phyloP scores from a whole-genome alignment of 345 rosid species.

The Raphanus sativus region DNA sequence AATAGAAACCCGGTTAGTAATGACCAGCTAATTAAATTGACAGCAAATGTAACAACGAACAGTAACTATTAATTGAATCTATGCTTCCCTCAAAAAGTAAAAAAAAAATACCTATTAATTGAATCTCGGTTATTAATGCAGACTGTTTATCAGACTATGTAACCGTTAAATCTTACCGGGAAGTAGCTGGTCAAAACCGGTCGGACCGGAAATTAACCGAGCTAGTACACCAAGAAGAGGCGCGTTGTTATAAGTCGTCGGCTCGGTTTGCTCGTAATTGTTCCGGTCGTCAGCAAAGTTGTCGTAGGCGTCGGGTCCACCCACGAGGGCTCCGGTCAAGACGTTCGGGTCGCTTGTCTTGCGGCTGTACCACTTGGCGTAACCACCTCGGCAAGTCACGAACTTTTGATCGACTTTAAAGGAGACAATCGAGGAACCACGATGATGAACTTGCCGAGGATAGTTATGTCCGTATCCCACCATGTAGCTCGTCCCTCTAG shows the following conservation, averaged over 20 bases:
- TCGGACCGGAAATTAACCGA: constrained; percentile 58
- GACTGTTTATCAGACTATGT: neutral
- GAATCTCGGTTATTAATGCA: neutral
- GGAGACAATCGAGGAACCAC: constrained; percentile 92
- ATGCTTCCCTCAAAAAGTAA: no score
- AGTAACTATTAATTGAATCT: neutral
- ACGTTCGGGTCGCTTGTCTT: constrained; percentile 80
- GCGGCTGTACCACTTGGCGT: constrained; percentile 75
- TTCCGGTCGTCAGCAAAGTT: constrained; percentile 89
- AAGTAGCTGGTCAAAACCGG: constrained; percentile 72
- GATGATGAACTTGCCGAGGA: constrained; percentile 84
- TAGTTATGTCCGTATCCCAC: constrained; percentile 88
- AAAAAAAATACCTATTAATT: neutral
- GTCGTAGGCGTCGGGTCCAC: constrained; percentile 94
- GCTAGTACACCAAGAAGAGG: constrained; percentile 89
- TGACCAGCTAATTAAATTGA: neutral
- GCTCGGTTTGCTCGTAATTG: constrained; percentile 95
- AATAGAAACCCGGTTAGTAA: neutral
- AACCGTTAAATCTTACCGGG: constrained; percentile 50
- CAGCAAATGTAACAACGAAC: neutral
- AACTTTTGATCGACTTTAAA: constrained; percentile 54
- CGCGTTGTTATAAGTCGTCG: constrained; percentile 94
- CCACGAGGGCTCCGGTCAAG: constrained; percentile 87
- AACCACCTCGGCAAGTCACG: constrained; percentile 86
- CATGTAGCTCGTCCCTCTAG: constrained; percentile 96